Conservation (phyloP, 768 basidiomycete genomes). For the Boletus sp. region DNA sequence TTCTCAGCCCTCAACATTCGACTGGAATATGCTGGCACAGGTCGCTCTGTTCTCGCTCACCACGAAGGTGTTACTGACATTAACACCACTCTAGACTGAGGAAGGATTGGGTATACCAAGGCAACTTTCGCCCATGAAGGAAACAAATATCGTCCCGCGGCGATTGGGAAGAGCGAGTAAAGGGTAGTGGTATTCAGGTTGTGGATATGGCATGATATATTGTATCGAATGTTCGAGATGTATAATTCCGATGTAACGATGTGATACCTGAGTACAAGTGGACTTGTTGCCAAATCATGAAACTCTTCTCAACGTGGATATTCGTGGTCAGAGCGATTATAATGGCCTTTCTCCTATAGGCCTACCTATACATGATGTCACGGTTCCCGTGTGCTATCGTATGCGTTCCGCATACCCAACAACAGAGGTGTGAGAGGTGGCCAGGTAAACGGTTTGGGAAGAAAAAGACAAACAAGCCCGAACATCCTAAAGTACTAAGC, state of each 20-base stretch:
- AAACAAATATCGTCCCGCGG: conserved; percentile 47
- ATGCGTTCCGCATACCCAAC: conserved; percentile 61
- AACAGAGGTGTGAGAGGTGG: conserved; percentile 45
- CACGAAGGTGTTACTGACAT: background rate
- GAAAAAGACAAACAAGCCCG: conserved; percentile 2
- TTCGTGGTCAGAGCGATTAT: conserved; percentile 84
- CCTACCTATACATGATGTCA: conserved; percentile 44
- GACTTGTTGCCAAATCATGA: conserved; percentile 75
- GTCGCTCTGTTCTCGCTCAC: conserved; percentile 26
- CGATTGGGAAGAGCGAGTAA: conserved; percentile 35
- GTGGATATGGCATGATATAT: background rate
- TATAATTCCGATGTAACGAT: background rate
- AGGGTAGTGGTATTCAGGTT: conserved; percentile 10
- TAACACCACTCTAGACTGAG: conserved; percentile 24
- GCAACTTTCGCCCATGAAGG: conserved; percentile 64
- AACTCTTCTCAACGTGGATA: conserved; percentile 75
- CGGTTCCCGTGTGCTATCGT: conserved; percentile 44
- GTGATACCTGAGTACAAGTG: background rate
- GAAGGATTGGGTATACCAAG: conserved; percentile 63
- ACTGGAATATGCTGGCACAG: conserved; percentile 45
- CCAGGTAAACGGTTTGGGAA: conserved; percentile 39
- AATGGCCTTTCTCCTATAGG: conserved; percentile 55
- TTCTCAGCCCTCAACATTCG: conserved; percentile 40
- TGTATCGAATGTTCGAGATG: background rate
- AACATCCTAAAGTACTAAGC: conserved; percentile 7